Evolutionary conservation across 768 basidiomycete genomes (phyloP).

Genomic region (Psilocybe azurescens): DNA sequence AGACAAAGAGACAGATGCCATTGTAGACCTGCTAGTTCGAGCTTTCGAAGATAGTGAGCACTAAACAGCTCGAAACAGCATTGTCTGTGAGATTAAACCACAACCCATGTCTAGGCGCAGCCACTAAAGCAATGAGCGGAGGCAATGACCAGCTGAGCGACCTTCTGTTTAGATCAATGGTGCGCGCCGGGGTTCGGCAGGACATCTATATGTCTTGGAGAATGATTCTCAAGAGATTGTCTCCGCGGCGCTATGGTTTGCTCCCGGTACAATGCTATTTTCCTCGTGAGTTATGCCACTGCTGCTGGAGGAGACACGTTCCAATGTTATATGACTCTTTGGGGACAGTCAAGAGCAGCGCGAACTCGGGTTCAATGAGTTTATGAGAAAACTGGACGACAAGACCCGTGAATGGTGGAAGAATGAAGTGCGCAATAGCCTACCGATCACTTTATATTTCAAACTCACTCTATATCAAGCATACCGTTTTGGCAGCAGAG

Average conservation of each 20-base stretch:
- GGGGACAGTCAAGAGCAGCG: conserved; percentile 1
- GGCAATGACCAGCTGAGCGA: not conserved
- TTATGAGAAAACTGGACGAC: conserved; percentile 9
- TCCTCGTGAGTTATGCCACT: not conserved
- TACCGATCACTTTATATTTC: not conserved
- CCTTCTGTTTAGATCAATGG: conserved; percentile 3
- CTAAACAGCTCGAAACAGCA: too few species aligned
- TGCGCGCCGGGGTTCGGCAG: conserved; percentile 2
- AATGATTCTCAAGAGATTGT: not conserved
- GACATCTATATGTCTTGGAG: conserved; percentile 7
- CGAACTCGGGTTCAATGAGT: conserved; percentile 1
- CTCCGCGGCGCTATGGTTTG: conserved; percentile 7
- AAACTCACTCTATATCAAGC: not conserved
- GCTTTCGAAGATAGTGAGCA: not conserved
- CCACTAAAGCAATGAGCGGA: not conserved
- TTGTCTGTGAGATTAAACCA: too few species aligned
- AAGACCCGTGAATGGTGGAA: conserved; percentile 8
- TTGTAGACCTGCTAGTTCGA: not conserved
- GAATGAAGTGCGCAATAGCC: not conserved
- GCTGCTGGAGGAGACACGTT: too few species aligned
- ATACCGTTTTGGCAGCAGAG: not conserved
- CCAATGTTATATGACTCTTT: not conserved
- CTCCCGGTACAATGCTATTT: conserved; percentile 3
- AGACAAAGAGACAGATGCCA: conserved; percentile 1
- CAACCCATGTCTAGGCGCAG: not conserved